A percentile compares a stretch with the other conserved stretches of the same genome.
Evolutionary conservation across 306 rosid species (phyloP).

Genomic region (Ceratonia siliqua): DNA sequence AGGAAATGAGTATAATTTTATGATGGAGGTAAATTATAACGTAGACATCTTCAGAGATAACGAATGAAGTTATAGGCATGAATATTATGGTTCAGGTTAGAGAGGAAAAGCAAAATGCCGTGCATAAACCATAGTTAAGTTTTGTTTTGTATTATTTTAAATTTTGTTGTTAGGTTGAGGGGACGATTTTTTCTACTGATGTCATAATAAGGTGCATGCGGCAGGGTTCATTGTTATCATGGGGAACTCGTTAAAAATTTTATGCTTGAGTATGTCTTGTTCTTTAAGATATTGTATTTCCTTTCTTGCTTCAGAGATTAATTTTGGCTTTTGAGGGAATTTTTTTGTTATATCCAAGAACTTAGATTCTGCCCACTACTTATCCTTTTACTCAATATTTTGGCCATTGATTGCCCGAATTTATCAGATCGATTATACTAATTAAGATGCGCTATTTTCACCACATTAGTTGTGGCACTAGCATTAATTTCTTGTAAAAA

Average conservation of each 20-base stretch:
- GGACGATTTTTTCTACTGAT: conserved; percentile 45
- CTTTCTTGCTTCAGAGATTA: not conserved
- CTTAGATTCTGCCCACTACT: no score
- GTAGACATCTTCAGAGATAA: conserved; percentile 43
- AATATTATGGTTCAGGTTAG: conserved; percentile 36
- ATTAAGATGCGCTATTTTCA: not conserved
- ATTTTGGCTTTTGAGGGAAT: not conserved
- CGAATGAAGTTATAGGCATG: conserved; percentile 48
- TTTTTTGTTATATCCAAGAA: no score
- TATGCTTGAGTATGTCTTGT: not conserved
- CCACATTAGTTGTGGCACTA: not conserved
- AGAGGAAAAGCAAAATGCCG: conserved; percentile 48
- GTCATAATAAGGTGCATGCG: conserved; percentile 56
- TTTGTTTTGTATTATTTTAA: conserved; percentile 45
- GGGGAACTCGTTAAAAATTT: conserved; percentile 29
- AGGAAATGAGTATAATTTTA: conserved; percentile 52
- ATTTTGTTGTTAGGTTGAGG: conserved; percentile 46
- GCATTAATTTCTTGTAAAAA: not conserved
- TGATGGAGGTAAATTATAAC: conserved; percentile 29
- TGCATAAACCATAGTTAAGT: conserved; percentile 49
- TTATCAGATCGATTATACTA: no score
- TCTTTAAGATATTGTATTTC: not conserved
- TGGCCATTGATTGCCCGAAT: no score
- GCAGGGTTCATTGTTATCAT: conserved; percentile 39
- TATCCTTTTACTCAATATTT: no score